These are phyloP conservation scores for Hypoxylon sp. DNA, from an alignment of 2,329 filamentous ascomycete genomes.

Conservation along the genomic window DNA sequence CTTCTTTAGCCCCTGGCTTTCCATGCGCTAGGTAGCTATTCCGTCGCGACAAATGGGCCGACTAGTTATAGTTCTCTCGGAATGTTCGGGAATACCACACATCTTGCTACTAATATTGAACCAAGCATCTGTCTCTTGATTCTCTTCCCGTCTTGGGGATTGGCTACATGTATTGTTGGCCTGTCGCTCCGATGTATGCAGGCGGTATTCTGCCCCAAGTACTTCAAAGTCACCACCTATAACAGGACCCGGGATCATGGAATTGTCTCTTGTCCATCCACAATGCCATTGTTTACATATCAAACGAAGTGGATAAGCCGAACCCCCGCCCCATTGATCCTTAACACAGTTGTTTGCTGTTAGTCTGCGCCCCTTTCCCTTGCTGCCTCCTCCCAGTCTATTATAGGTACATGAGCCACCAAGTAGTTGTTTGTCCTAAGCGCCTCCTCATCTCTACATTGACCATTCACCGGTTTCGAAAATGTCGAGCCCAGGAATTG, in stretches of 20 bases:
- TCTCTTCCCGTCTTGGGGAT: background rate
- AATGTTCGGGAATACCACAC: slow-evolving; percentile 36
- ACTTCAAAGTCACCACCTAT: slow-evolving; percentile 29
- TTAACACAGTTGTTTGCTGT: slow-evolving; percentile 17
- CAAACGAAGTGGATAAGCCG: slow-evolving; percentile 16
- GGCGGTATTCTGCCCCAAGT: background rate
- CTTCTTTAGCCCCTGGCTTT: slow-evolving; percentile 28
- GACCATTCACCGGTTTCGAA: slow-evolving; percentile 33
- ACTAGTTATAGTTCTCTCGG: slow-evolving; percentile 35
- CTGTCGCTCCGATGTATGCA: background rate
- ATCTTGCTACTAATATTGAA: slow-evolving; percentile 24
- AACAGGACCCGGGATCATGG: slow-evolving; percentile 17
- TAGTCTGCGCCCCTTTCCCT: slow-evolving; percentile 18
- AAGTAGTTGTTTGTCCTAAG: slow-evolving; percentile 19
- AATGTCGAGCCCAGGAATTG: slow-evolving; percentile 23
- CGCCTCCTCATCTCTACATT: slow-evolving; percentile 14
- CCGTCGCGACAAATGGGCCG: slow-evolving; percentile 35
- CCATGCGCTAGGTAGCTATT: slow-evolving; percentile 29
- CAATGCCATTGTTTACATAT: slow-evolving; percentile 15
- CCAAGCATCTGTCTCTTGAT: background rate
- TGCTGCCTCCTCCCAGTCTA: slow-evolving; percentile 1
- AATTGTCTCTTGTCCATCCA: slow-evolving; percentile 26
- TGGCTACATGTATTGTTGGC: slow-evolving; percentile 16
- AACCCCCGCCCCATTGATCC: background rate
- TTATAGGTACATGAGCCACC: slow-evolving; percentile 10